These are phyloP conservation scores for Heliamphora exappendiculata DNA, from an alignment of 148 eudicot genomes.

Conservation along the genomic window DNA sequence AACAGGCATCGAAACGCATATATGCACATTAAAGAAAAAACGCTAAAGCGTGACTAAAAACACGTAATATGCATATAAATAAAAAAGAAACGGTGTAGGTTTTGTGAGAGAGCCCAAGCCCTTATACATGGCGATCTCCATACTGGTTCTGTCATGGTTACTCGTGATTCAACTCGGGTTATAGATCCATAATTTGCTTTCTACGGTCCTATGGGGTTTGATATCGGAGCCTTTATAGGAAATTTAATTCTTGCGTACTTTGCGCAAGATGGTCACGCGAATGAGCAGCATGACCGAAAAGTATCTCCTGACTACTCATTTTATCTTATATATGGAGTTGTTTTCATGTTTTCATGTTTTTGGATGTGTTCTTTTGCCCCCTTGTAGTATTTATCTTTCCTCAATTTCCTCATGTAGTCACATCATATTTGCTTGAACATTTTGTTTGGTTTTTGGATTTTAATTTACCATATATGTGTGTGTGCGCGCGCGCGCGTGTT, in stretches of 20 bases:
- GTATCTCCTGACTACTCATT: conserved; percentile 22
- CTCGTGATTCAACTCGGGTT: conserved; percentile 77
- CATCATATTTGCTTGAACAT: background rate
- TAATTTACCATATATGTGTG: too few relatives aligned
- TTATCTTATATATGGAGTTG: background rate
- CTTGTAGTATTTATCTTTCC: too few relatives aligned
- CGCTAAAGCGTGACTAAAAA: too few relatives aligned
- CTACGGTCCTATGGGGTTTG: conserved; percentile 95
- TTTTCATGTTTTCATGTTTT: conserved; percentile 3
- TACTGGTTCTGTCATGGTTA: conserved; percentile 92
- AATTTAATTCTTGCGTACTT: conserved; percentile 78
- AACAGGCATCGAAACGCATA: too few relatives aligned
- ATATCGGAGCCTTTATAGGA: conserved; percentile 87
- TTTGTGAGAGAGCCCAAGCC: conserved; percentile 94
- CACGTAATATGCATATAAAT: too few relatives aligned
- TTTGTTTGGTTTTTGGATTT: background rate
- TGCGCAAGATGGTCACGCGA: conserved; percentile 84
- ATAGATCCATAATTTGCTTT: conserved; percentile 95
- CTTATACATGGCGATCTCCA: conserved; percentile 92
- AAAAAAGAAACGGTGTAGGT: too few relatives aligned
- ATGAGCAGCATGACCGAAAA: conserved; percentile 52
- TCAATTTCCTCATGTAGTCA: background rate
- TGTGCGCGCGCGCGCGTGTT: too few relatives aligned
- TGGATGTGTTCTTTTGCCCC: background rate
- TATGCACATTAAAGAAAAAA: too few relatives aligned